Percentiles rank a stretch among this genome's conserved stretches.
Conservation (phyloP, 1,284 basidiomycete genomes). For the Marasmius tenuissimus region DNA sequence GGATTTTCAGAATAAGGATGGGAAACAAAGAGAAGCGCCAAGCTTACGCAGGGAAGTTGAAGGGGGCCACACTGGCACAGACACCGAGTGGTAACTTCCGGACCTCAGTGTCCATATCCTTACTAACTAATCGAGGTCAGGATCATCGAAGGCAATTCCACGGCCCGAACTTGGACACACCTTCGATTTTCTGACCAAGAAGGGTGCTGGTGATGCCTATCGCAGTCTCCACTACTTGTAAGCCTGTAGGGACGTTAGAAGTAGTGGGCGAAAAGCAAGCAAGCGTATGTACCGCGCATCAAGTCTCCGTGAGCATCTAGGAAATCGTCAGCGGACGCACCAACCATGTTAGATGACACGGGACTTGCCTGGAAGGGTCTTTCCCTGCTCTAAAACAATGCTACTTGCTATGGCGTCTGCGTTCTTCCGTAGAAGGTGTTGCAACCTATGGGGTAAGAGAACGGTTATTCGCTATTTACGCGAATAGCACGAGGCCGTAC, state of each 20-base stretch:
- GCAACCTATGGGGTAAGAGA: slow-evolving; percentile 52
- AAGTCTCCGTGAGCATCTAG: slow-evolving; percentile 93
- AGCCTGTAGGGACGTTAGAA: slow-evolving; percentile 30
- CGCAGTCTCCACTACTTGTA: slow-evolving; percentile 93
- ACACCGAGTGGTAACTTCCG: slow-evolving; percentile 79
- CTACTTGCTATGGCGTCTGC: slow-evolving; percentile 74
- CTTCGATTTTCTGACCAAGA: slow-evolving; percentile 91
- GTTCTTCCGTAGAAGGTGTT: slow-evolving; percentile 77
- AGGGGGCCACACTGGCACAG: slow-evolving; percentile 82
- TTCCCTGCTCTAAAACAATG: slow-evolving; percentile 90
- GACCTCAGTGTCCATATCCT: slow-evolving; percentile 96
- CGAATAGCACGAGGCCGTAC: slow-evolving; percentile 41
- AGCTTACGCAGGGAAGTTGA: slow-evolving; percentile 88
- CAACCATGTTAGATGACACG: not conserved
- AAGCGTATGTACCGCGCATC: slow-evolving; percentile 55
- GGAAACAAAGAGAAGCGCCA: slow-evolving; percentile 3
- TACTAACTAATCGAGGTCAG: slow-evolving; percentile 64
- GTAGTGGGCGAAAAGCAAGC: not conserved
- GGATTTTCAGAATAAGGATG: slow-evolving; percentile 6
- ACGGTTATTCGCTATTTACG: not conserved
- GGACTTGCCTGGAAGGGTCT: slow-evolving; percentile 71
- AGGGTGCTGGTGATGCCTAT: slow-evolving; percentile 82
- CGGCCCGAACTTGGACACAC: slow-evolving; percentile 29
- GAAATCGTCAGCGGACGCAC: slow-evolving; percentile 4
- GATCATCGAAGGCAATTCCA: not conserved